Base-by-base conservation (phyloP, 1,139 yeast species). In the Debaryomyces coudertii region DNA sequence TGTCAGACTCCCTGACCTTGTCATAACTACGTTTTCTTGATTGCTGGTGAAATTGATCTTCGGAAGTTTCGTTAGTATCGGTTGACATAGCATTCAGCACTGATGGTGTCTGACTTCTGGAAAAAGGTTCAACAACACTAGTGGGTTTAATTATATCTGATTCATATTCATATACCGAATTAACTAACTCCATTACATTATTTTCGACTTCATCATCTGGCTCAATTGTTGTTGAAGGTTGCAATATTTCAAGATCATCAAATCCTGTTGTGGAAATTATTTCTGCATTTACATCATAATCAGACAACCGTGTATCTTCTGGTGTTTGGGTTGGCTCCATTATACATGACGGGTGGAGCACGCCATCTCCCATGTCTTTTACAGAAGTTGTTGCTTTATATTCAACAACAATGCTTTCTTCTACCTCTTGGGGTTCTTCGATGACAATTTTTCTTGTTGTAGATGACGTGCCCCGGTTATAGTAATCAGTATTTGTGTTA, bases 381-480 rank as follows among this genome's bases (percentile, higher is more conserved):
- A 44, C 41, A 27, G 9, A 20, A 5, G 41, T 37, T 2, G 24
- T 16, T 16, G 27, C 16, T 18, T 27, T 25, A 34, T 36, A 37
- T 20, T 37, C 25, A n/a, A 18, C 9, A 20, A 37, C 18, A 28
- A 48, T 41, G 5, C 40, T 42, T 6, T 37, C 49, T 41, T 50
- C 56, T n/a, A 23, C 28, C 1, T 24, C 45, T 8, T 27, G 37
- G 8, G 50, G 49, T 29, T 51, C 51, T 5, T 46, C 46, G 7
- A 40, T 44, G 18, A 34, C 44, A 5, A 41, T 36, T 8, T 14
- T 7, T 7, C 15, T 12, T 9, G 22, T 20, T 20, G 22, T 20
- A 20, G 18, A 5, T 5, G 33, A 14, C 18, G 14, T 12, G 16
- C 33, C 14, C 15, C 6, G 16, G 9, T 29, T 29, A 12, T 14